Percentiles rank a stretch among this genome's conserved stretches.
Evolutionary conservation across 2,329 filamentous ascomycete genomes (phyloP).

Genomic region (Aspergillus tubingensis): DNA sequence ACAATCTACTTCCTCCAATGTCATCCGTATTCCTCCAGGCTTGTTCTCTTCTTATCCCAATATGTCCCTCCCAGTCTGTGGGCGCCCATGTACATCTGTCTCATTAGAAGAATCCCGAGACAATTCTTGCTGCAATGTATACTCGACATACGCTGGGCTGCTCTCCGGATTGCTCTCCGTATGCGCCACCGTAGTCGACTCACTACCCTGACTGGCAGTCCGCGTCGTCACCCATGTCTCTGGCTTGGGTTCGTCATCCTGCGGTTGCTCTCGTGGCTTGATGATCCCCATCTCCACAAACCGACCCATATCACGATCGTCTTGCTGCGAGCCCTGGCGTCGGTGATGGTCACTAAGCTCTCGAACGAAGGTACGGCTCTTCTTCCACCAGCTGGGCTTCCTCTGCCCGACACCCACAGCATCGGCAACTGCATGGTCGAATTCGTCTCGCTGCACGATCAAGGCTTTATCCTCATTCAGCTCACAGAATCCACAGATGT

Average conservation of each 20-base stretch:
- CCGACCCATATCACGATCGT: slow-evolving; percentile 8
- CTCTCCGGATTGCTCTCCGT: background rate
- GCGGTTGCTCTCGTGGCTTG: slow-evolving; percentile 7
- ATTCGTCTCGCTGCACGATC: slow-evolving; percentile 58
- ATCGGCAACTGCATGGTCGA: slow-evolving; percentile 11
- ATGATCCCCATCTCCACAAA: slow-evolving; percentile 20
- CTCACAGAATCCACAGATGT: slow-evolving; percentile 57
- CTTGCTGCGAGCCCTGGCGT: background rate
- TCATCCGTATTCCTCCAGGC: too few species aligned
- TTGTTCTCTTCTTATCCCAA: background rate
- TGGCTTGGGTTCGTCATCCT: background rate
- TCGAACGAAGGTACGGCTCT: slow-evolving; percentile 9
- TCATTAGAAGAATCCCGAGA: slow-evolving; percentile 6
- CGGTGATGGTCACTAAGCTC: background rate
- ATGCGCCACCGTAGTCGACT: background rate
- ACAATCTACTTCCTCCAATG: too few species aligned
- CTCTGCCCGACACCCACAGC: slow-evolving; percentile 8
- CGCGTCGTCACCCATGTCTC: slow-evolving; percentile 10
- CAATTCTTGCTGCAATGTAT: slow-evolving; percentile 8
- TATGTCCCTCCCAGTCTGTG: background rate
- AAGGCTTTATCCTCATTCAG: slow-evolving; percentile 71
- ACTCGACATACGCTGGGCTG: slow-evolving; percentile 6
- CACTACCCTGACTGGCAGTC: slow-evolving; percentile 12
- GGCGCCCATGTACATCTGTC: background rate
- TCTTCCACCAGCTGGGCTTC: slow-evolving; percentile 17